Conservation (phyloP, 768 basidiomycete species). For the Suillus hirtellus region DNA sequence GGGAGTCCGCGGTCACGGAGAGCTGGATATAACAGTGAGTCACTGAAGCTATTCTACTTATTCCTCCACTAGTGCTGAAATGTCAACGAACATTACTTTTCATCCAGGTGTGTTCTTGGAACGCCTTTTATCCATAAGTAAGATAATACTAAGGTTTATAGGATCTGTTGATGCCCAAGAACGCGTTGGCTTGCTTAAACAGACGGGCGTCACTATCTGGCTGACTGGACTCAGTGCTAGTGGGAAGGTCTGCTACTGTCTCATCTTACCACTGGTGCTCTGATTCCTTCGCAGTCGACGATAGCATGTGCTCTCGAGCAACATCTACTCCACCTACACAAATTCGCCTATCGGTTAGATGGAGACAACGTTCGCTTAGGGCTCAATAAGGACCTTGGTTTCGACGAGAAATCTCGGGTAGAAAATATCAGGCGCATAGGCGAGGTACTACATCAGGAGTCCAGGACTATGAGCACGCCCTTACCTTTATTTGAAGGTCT, state of each 20-base stretch:
- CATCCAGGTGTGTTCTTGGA: slow-evolving; percentile 51
- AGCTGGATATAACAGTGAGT: slow-evolving; percentile 1
- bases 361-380: slow-evolving; percentile 97
- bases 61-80: slow-evolving; percentile 11
- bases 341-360: slow-evolving; percentile 89
- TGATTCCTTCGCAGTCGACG: slow-evolving; percentile 65
- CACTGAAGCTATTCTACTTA: background rate
- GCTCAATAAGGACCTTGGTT: slow-evolving; percentile 94
- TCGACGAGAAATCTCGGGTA: slow-evolving; percentile 87
- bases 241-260: slow-evolving; percentile 67
- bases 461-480: slow-evolving; percentile 7
- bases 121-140: background rate
- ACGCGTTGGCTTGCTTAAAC: slow-evolving; percentile 65
- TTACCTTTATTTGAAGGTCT: slow-evolving; percentile 58
- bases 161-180: slow-evolving; percentile 73
- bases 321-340: slow-evolving; percentile 83
- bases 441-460: slow-evolving; percentile 59
- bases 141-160: slow-evolving; percentile 32
- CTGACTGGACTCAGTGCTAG: slow-evolving; percentile 94
- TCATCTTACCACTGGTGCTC: no score
- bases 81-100: slow-evolving; percentile 62
- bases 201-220: slow-evolving; percentile 94
- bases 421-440: slow-evolving; percentile 97
- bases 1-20: background rate
- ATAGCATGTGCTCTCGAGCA: slow-evolving; percentile 97